Evolutionary conservation across 768 basidiomycete species (phyloP).

Genomic region (Boletus rufocinnamomeus): DNA sequence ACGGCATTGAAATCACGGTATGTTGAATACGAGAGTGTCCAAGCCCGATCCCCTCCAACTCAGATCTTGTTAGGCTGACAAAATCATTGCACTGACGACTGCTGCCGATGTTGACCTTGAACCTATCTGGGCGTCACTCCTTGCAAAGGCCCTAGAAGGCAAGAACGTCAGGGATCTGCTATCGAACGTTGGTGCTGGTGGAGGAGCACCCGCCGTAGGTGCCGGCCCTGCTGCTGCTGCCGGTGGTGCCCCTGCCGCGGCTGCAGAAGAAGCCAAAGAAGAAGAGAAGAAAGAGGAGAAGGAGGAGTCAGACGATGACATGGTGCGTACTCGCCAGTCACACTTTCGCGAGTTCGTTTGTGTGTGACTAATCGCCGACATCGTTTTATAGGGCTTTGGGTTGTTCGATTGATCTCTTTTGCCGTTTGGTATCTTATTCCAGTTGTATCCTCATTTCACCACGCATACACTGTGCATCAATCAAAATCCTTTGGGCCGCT

Average conservation of each 20-base stretch:
- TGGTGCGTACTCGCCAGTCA: conserved; percentile 11
- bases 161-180: conserved; percentile 97
- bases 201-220: conserved; percentile 76
- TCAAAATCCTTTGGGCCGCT: conserved; percentile 23
- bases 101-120: conserved; percentile 89
- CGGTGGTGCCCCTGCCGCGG: conserved; percentile 60
- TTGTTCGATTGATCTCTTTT: conserved; percentile 77
- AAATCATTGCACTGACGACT: conserved; percentile 80
- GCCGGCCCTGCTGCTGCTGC: conserved; percentile 52
- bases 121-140: conserved; percentile 96
- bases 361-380: not conserved
- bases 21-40: conserved; percentile 36
- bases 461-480: conserved; percentile 26
- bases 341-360: not conserved
- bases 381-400: conserved; percentile 79
- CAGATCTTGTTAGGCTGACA: conserved; percentile 69
- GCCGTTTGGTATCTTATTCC: conserved; percentile 30
- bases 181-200: conserved; percentile 92
- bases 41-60: not conserved
- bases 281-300: conserved; percentile 87
- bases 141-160: conserved; percentile 97
- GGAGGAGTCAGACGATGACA: conserved; percentile 86
- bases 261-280: conserved; percentile 74
- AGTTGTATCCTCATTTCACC: conserved; percentile 19
- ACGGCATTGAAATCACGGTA: conserved; percentile 95